Evolutionary conservation across 192 early-diverging fungal genomes (phyloP), one percentile per base, ranked within the genome.

Genomic region (Linnemannia zychae): DNA sequence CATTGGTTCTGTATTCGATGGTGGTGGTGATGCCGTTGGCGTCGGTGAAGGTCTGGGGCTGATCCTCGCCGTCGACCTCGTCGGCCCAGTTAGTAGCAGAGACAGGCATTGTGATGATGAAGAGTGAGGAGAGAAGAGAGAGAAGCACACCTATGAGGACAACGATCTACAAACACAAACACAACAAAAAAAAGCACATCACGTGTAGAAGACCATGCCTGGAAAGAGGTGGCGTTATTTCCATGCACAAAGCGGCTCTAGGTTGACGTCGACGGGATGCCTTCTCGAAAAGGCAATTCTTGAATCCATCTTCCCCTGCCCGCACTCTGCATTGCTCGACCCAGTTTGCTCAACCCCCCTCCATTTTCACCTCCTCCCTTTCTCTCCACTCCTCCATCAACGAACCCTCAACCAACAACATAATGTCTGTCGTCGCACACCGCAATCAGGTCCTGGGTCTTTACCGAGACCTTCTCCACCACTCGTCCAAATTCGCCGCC

Each of bases 11-110:
- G 89, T 95, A 93, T 89, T 97, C 95, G 50, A 95, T 92, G 69
- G 96, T 91, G 12, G 93, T 94, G 82, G 94, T 95, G 78, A 96
- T 95, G 33, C 95, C 96, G 76, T 97, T 94, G 71, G 93, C 92
- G 50, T 94, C 93, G 77, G 92, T 90, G 79, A 89, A 90, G 72
- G 90, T 88, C 72, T 90, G 83, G 65, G 83, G 77, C 38, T 71
- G 73, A 60, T 85, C 83, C 28, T 85, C 83, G 60, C 83, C 83
- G 69, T 85, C 83, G 77, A 85, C 83, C 78, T 85, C 83, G 50
- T 85, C 83, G 77, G 83, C 83, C 83, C 83, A 85, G 83, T 85
- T 85, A 18, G 83, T 85, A 57, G 83, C 77, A 84, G 80, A 71
- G 57, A 76, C 80, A 53, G 83, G 77, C 83, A 85, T 85, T 72